Conservation (phyloP, 768 basidiomycete species). For the Boletus rubropictus region DNA sequence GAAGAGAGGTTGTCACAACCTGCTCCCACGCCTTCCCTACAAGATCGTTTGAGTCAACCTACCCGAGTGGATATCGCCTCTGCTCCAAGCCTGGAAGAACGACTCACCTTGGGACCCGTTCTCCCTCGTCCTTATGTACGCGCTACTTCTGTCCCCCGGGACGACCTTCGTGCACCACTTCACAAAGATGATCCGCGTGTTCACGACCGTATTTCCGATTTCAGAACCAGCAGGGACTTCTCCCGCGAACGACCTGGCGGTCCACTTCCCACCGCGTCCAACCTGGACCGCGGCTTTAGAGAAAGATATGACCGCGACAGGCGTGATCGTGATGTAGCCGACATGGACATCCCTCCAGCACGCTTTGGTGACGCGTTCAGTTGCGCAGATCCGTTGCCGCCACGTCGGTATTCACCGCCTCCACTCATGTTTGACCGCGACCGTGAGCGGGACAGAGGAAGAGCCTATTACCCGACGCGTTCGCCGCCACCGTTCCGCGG, state of each 20-base stretch:
- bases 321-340: slow-evolving; percentile 35
- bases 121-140: slow-evolving; percentile 21
- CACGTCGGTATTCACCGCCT: slow-evolving; percentile 18
- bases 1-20: slow-evolving; percentile 38
- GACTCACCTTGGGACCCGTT: slow-evolving; percentile 33
- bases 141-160: slow-evolving; percentile 29
- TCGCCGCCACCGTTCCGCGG: slow-evolving; percentile 27
- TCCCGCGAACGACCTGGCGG: slow-evolving; percentile 33
- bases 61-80: slow-evolving; percentile 22
- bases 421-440: slow-evolving; percentile 35
- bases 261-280: slow-evolving; percentile 8
- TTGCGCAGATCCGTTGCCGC: slow-evolving; percentile 9
- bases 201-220: slow-evolving; percentile 20
- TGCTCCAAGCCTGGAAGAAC: slow-evolving; percentile 38
- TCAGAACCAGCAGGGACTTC: slow-evolving; percentile 28
- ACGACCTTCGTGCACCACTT: slow-evolving; percentile 30
- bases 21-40: slow-evolving; percentile 29
- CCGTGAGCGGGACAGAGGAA: slow-evolving; percentile 23
- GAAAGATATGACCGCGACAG: slow-evolving; percentile 32
- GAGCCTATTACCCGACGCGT: slow-evolving; percentile 29
- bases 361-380: slow-evolving; percentile 34
- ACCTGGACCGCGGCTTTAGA: slow-evolving; percentile 31
- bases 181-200: slow-evolving; percentile 30
- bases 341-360: slow-evolving; percentile 29
- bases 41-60: slow-evolving; percentile 36